Evolutionary conservation across 1,139 yeast species (phyloP).

Genomic region (Pichia sp.): DNA sequence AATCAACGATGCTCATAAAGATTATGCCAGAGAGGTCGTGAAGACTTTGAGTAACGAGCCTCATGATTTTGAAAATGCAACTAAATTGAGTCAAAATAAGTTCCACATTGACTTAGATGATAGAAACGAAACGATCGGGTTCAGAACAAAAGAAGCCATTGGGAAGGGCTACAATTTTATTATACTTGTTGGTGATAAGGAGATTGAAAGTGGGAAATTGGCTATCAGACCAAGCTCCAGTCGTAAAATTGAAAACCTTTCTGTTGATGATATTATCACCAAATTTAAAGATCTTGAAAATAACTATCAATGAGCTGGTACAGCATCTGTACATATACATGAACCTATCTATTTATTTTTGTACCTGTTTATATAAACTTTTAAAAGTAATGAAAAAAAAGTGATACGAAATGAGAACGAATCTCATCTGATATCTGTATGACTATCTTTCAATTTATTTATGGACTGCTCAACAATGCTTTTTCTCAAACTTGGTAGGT

Average conservation of each 20-base stretch:
- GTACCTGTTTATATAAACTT: not conserved
- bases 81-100: slow-evolving; percentile 53
- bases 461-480: slow-evolving; percentile 20
- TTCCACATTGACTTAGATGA: slow-evolving; percentile 74
- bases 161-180: slow-evolving; percentile 75
- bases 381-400: too few relatives aligned
- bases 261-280: slow-evolving; percentile 44
- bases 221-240: slow-evolving; percentile 65
- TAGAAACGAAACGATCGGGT: slow-evolving; percentile 75
- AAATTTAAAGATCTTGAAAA: slow-evolving; percentile 51
- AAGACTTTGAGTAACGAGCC: slow-evolving; percentile 44
- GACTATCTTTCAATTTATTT: slow-evolving; percentile 9
- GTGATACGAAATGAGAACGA: not conserved
- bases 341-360: not conserved
- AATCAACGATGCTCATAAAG: slow-evolving; percentile 52
- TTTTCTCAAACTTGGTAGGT: slow-evolving; percentile 23
- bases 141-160: slow-evolving; percentile 73
- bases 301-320: slow-evolving; percentile 20
- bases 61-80: slow-evolving; percentile 35
- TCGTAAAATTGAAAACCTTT: slow-evolving; percentile 44
- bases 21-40: slow-evolving; percentile 50
- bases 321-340: not conserved
- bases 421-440: not conserved
- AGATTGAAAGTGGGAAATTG: slow-evolving; percentile 54
- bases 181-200: slow-evolving; percentile 83